phyloP scores from a whole-genome alignment of 2,329 filamentous ascomycete species.

The Penicillium expansum region DNA sequence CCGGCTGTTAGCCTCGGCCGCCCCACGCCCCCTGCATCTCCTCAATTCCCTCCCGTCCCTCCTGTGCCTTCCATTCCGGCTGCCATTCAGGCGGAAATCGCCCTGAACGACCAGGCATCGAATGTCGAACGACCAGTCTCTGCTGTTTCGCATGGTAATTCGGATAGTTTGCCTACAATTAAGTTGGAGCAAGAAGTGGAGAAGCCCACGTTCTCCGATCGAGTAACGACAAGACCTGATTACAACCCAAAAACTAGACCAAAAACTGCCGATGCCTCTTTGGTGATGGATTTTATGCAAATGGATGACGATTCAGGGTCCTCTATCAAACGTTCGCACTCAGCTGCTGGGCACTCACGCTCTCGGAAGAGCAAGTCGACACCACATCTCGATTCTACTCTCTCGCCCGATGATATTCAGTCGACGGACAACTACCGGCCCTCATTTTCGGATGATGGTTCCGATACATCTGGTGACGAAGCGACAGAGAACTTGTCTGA shows the following conservation, averaged over 20 bases:
- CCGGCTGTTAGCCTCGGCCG: constrained; percentile 32
- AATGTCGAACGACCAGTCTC: constrained; percentile 78
- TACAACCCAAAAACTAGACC: constrained; percentile 36
- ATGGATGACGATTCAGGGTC: constrained; percentile 17
- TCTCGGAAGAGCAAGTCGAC: constrained; percentile 33
- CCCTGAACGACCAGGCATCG: constrained; percentile 15
- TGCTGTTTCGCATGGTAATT: constrained; percentile 78
- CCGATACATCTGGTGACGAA: constrained; percentile 30
- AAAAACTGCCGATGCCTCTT: constrained; percentile 45
- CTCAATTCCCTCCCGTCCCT: constrained; percentile 21
- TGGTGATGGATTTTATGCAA: constrained; percentile 30
- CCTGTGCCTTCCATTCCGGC: constrained; percentile 18
- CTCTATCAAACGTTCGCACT: constrained; percentile 41
- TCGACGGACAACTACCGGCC: constrained; percentile 24
- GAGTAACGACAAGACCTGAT: constrained; percentile 36
- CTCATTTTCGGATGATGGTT: constrained; percentile 33
- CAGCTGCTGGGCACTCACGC: constrained; percentile 37
- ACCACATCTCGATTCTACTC: constrained; percentile 27
- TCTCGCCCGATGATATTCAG: constrained; percentile 22
- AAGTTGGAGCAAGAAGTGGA: constrained; percentile 62
- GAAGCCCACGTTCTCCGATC: constrained; percentile 35
- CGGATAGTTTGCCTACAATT: constrained; percentile 68
- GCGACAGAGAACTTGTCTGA: constrained; percentile 23
- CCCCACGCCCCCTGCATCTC: constrained; percentile 36
- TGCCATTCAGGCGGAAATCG: constrained; percentile 15